phyloP scores from a whole-genome alignment of 768 basidiomycete species.

The Harrya chromipes region DNA sequence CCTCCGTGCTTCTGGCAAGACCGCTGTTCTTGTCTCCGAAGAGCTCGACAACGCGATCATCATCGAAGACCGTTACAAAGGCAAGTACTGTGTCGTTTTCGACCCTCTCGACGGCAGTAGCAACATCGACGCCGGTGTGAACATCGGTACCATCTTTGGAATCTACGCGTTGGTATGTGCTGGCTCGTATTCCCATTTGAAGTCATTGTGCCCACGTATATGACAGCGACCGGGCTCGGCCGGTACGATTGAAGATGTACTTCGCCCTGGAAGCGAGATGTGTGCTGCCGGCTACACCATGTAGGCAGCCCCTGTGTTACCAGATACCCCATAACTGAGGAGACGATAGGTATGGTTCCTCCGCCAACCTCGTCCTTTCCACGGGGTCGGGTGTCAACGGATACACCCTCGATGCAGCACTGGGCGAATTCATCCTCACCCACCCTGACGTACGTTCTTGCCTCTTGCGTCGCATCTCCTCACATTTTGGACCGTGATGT shows the following conservation, averaged over 20 bases:
- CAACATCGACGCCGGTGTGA: slow-evolving; percentile 98
- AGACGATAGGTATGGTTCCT: slow-evolving; percentile 76
- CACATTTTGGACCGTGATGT: neutral
- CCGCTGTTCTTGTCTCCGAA: slow-evolving; percentile 94
- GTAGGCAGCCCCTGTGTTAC: slow-evolving; percentile 42
- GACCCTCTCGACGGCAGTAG: slow-evolving; percentile 95
- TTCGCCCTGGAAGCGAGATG: slow-evolving; percentile 94
- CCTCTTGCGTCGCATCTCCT: slow-evolving; percentile 1
- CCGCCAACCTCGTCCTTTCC: slow-evolving; percentile 92
- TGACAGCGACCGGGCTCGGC: slow-evolving; percentile 67
- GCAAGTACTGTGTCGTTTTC: slow-evolving; percentile 96
- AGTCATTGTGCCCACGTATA: neutral
- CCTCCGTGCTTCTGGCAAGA: slow-evolving; percentile 93
- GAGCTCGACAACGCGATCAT: slow-evolving; percentile 92
- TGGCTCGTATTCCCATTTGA: neutral
- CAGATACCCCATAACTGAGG: slow-evolving; percentile 9
- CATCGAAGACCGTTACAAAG: slow-evolving; percentile 75
- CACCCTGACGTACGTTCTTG: slow-evolving; percentile 76
- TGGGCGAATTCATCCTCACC: slow-evolving; percentile 98
- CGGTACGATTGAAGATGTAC: slow-evolving; percentile 83
- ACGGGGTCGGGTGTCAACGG: slow-evolving; percentile 97
- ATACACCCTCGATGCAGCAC: slow-evolving; percentile 91
- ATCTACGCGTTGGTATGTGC: slow-evolving; percentile 84
- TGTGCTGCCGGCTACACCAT: slow-evolving; percentile 98
- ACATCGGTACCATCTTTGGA: slow-evolving; percentile 97